phyloP scores from a whole-genome alignment of 768 basidiomycete genomes.

The Mycena albidolilacea region DNA sequence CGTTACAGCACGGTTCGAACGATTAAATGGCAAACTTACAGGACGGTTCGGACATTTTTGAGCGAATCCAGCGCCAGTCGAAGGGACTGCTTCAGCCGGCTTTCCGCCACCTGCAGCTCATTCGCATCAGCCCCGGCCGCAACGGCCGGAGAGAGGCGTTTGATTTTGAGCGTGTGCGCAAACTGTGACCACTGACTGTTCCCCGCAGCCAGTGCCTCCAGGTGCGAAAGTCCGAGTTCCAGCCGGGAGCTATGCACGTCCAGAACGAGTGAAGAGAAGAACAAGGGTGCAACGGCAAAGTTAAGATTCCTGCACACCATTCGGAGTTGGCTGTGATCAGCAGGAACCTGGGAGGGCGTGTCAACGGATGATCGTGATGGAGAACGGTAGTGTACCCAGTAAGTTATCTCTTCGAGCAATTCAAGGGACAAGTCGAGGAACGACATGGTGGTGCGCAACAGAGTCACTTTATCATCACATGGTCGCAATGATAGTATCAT shows the following conservation, averaged over 20 bases:
- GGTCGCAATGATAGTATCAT: no score
- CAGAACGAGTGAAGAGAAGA: constrained; percentile 9
- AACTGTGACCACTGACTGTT: constrained; percentile 5
- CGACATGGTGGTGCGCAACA: not conserved
- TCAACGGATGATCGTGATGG: not conserved
- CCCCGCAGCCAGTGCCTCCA: constrained; percentile 1
- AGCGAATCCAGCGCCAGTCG: not conserved
- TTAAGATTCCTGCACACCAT: not conserved
- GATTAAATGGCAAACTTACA: not conserved
- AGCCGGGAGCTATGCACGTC: not conserved
- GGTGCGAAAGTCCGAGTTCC: not conserved
- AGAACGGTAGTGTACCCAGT: not conserved
- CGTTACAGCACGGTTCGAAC: not conserved
- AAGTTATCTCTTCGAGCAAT: constrained; percentile 2
- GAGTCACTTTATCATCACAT: no score
- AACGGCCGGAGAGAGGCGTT: not conserved
- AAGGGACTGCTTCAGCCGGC: not conserved
- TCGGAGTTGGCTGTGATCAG: constrained; percentile 9
- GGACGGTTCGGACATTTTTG: not conserved
- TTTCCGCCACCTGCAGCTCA: not conserved
- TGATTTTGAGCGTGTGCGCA: constrained; percentile 9
- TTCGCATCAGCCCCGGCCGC: not conserved
- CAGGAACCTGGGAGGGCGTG: not conserved
- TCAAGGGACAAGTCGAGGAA: constrained; percentile 12
- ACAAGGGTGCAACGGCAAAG: constrained; percentile 1